A percentile compares a stretch with the other conserved stretches of the same genome.
phyloP scores from a whole-genome alignment of 2,329 filamentous ascomycete genomes.

The Phialocephala sp. region DNA sequence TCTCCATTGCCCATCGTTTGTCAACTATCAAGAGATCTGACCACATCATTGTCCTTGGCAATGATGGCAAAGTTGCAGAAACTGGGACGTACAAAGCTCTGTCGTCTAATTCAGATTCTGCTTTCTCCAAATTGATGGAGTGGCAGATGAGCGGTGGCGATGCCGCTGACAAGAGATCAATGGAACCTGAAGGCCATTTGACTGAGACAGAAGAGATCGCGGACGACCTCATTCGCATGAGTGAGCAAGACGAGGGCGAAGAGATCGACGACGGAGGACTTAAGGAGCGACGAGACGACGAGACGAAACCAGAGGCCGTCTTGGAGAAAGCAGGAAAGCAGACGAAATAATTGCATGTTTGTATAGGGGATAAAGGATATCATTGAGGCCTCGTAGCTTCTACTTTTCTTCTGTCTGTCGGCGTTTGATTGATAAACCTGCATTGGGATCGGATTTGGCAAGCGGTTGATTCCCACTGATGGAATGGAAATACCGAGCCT shows the following conservation, averaged over 20 bases:
- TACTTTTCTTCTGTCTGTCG: background rate
- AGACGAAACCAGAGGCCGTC: slow-evolving; percentile 24
- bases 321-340: slow-evolving; percentile 22
- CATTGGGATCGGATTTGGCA: slow-evolving; percentile 7
- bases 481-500: slow-evolving; percentile 2
- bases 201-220: slow-evolving; percentile 39
- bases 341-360: slow-evolving; percentile 20
- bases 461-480: background rate
- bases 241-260: slow-evolving; percentile 29
- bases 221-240: slow-evolving; percentile 33
- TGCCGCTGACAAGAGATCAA: slow-evolving; percentile 47
- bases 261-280: slow-evolving; percentile 28
- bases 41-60: slow-evolving; percentile 88
- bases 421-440: slow-evolving; percentile 7
- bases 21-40: slow-evolving; percentile 97
- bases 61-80: slow-evolving; percentile 88
- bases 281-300: slow-evolving; percentile 26
- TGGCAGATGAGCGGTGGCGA: slow-evolving; percentile 96
- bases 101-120: slow-evolving; percentile 73
- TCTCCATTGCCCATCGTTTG: slow-evolving; percentile 94
- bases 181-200: slow-evolving; percentile 37
- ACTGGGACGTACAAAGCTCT: slow-evolving; percentile 83
- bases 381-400: background rate
- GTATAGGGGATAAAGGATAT: background rate
- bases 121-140: slow-evolving; percentile 96